Conservation (phyloP, 2,329 filamentous ascomycete species). For the Ascochyta koolunga region DNA sequence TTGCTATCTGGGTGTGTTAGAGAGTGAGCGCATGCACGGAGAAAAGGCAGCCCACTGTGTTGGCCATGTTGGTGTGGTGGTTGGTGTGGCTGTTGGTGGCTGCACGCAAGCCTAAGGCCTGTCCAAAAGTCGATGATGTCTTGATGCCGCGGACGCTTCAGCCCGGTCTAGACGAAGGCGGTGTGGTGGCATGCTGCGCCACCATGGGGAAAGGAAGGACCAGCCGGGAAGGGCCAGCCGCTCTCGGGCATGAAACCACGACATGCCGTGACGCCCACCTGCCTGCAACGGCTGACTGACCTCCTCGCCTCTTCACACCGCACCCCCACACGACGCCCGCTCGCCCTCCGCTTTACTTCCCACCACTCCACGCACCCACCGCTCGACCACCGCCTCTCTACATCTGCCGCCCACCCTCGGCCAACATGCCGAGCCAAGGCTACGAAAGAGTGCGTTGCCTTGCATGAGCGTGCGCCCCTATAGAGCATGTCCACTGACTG, state of each 20-base stretch:
- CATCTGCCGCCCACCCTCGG: background rate
- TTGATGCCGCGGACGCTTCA: conserved; percentile 2
- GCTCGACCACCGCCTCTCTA: background rate
- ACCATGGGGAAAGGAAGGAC: background rate
- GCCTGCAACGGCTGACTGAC: conserved; percentile 6
- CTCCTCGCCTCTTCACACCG: conserved; percentile 1
- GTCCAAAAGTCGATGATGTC: conserved; percentile 16
- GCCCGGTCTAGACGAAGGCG: background rate
- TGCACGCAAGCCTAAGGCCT: background rate
- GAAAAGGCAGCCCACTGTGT: conserved; percentile 14
- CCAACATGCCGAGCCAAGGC: conserved; percentile 54
- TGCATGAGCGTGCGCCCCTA: conserved; percentile 11
- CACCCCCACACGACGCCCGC: background rate
- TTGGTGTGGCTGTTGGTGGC: background rate
- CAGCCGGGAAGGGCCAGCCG: background rate
- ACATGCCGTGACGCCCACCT: background rate
- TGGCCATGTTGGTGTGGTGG: conserved; percentile 22
- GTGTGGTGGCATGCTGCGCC: conserved; percentile 4
- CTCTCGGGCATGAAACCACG: conserved; percentile 3
- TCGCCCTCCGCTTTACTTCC: background rate
- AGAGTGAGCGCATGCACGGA: background rate
- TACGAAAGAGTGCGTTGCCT: conserved; percentile 55
- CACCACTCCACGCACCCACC: background rate
- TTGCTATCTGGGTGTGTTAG: conserved; percentile 38
- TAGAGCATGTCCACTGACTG: background rate